Conservation (phyloP, 2,329 filamentous ascomycete genomes). For the Leptographium radiaticola region DNA sequence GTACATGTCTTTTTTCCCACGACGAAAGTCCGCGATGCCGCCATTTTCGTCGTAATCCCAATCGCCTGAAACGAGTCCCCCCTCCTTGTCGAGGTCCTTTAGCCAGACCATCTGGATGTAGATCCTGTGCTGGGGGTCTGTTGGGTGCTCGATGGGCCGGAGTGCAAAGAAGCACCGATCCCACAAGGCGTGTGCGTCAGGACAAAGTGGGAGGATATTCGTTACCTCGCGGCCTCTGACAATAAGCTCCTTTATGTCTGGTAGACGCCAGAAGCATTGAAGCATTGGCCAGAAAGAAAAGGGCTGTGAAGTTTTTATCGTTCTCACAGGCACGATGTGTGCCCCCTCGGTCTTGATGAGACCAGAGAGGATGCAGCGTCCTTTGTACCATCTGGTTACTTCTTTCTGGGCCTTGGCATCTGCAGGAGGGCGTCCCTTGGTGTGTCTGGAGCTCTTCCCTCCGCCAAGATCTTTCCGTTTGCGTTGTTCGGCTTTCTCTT, state of each 20-base stretch:
- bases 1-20: background rate
- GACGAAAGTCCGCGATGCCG: slow-evolving; percentile 1
- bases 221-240: background rate
- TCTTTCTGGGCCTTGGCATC: background rate
- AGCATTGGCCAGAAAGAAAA: background rate
- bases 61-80: background rate
- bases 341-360: background rate
- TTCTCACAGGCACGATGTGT: slow-evolving; percentile 5
- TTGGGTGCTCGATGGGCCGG: background rate
- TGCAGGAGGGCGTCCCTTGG: background rate
- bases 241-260: background rate
- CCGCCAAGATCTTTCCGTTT: background rate
- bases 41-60: background rate
- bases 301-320: background rate
- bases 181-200: background rate
- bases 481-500: background rate
- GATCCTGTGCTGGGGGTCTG: background rate
- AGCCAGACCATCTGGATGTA: background rate
- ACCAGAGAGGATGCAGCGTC: slow-evolving; percentile 1
- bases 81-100: background rate
- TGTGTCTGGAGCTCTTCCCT: background rate
- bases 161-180: background rate
- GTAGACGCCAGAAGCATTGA: background rate
- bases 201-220: background rate
- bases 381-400: background rate